Evolutionary conservation across 2,329 filamentous ascomycete species (phyloP).

Genomic region (Botrytis pseudocinerea): DNA sequence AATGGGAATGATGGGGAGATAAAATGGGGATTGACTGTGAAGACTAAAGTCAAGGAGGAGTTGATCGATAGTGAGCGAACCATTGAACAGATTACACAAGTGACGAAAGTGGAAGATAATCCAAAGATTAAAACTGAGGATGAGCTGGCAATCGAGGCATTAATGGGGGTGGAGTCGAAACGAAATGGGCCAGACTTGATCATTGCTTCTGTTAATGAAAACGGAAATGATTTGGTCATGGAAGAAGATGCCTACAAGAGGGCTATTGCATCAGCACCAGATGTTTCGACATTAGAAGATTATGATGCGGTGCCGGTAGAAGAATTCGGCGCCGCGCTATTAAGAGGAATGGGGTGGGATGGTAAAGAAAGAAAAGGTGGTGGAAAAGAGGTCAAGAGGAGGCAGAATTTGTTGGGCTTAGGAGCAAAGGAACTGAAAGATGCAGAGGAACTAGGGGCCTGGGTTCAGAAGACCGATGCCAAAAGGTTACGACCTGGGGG

Average conservation of each 20-base stretch:
- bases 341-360: constrained; percentile 97
- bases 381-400: constrained; percentile 66
- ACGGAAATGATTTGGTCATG: constrained; percentile 42
- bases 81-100: constrained; percentile 17
- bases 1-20: constrained; percentile 44
- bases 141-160: constrained; percentile 68
- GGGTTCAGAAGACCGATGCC: constrained; percentile 69
- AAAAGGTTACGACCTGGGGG: constrained; percentile 47
- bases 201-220: constrained; percentile 46
- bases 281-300: constrained; percentile 74
- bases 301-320: constrained; percentile 90
- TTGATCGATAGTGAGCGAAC: constrained; percentile 33
- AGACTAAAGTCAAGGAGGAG: constrained; percentile 42
- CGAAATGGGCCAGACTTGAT: constrained; percentile 50
- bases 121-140: constrained; percentile 47
- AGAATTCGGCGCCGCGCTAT: constrained; percentile 86
- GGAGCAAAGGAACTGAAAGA: constrained; percentile 80
- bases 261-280: constrained; percentile 71
- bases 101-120: constrained; percentile 35
- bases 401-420: constrained; percentile 81
- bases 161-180: constrained; percentile 58
- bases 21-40: constrained; percentile 53
- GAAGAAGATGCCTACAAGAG: constrained; percentile 69
- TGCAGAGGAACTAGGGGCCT: constrained; percentile 72
- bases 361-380: constrained; percentile 54